Percentiles rank a stretch among this genome's conserved stretches.
Conservation (phyloP, 164 flowering plant species). For the Magnolia sinica region DNA sequence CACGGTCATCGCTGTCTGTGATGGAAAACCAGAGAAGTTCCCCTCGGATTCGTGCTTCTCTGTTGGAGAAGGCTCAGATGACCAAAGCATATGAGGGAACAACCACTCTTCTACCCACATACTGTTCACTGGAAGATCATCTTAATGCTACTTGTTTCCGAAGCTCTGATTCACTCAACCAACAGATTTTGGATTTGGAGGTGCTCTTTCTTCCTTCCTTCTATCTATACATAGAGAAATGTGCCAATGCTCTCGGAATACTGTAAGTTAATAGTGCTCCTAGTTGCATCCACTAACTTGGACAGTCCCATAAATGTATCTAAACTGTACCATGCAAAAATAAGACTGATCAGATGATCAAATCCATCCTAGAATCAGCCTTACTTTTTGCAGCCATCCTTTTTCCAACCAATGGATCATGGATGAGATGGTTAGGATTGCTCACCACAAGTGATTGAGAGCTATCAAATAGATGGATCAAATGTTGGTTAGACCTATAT, state of each 20-base stretch:
- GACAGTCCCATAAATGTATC: too few relatives aligned
- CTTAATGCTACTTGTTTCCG: constrained; percentile 9
- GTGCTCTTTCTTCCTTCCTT: constrained; percentile 26
- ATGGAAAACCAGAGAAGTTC: constrained; percentile 22
- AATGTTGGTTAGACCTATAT: too few relatives aligned
- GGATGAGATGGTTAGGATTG: too few relatives aligned
- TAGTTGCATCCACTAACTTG: too few relatives aligned
- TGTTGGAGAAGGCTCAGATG: constrained; percentile 41
- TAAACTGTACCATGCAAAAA: too few relatives aligned
- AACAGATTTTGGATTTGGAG: constrained; percentile 43
- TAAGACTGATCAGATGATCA: too few relatives aligned
- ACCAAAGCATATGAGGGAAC: constrained; percentile 21
- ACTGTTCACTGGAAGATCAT: constrained; percentile 24
- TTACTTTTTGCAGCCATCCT: too few relatives aligned
- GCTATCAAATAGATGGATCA: too few relatives aligned
- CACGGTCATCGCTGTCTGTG: constrained; percentile 26
- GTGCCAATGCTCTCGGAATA: not conserved
- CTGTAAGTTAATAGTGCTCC: too few relatives aligned
- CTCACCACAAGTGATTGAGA: too few relatives aligned
- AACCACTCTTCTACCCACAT: constrained; percentile 19
- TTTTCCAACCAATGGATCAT: too few relatives aligned
- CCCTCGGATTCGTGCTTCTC: constrained; percentile 24
- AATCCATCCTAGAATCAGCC: too few relatives aligned
- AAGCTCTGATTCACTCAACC: constrained; percentile 24
- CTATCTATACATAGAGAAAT: not conserved